Percentiles rank a stretch among this genome's conserved stretches.
Evolutionary conservation across 495 filamentous ascomycete genomes (phyloP).

Genomic region (Cercophora newfieldiana): DNA sequence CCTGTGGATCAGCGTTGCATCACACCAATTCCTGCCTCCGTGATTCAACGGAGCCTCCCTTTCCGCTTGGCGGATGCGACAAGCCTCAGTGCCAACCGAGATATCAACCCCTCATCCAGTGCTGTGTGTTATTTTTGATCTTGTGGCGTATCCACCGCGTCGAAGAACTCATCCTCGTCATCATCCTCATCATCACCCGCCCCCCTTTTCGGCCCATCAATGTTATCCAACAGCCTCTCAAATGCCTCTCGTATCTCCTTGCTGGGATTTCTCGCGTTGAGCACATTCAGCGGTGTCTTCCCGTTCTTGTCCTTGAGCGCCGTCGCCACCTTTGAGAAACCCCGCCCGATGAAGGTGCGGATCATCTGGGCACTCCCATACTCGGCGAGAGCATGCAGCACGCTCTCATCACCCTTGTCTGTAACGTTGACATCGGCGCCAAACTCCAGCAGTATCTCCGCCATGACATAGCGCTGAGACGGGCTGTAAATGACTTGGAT

Average conservation of each 20-base stretch:
- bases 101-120: neutral
- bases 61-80: neutral
- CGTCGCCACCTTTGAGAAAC: neutral
- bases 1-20: neutral
- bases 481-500: neutral
- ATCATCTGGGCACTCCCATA: conserved; percentile 6
- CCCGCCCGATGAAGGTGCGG: neutral
- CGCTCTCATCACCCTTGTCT: neutral
- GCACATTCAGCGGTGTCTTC: conserved; percentile 8
- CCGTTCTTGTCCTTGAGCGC: neutral
- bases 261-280: conserved; percentile 1
- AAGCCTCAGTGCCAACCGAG: neutral
- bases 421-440: conserved; percentile 14
- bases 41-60: neutral
- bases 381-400: conserved; percentile 2
- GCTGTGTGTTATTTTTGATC: neutral
- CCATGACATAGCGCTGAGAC: neutral
- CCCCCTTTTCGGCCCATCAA: neutral
- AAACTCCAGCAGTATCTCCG: neutral
- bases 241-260: conserved; percentile 3
- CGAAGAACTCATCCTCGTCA: neutral
- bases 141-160: neutral
- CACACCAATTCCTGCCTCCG: neutral
- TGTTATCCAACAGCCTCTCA: conserved; percentile 5
- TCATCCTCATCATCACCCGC: neutral